These are phyloP conservation scores for Entomortierella beljakovae DNA, from an alignment of 192 early-diverging fungal genomes.

Conservation along the genomic window DNA sequence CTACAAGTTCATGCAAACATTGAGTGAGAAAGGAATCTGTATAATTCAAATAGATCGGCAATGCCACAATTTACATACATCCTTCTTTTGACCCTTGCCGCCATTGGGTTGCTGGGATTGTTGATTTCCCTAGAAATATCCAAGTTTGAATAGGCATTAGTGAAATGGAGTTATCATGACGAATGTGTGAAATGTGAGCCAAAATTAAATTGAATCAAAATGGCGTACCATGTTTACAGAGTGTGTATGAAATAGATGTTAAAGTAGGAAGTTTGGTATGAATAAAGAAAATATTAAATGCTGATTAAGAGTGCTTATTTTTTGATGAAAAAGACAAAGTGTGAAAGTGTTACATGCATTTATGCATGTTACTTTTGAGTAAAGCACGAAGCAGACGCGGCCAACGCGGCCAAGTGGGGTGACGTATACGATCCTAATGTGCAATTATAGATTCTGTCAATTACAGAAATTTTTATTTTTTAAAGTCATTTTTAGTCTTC, in stretches of 20 bases:
- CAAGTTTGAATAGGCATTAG: neutral
- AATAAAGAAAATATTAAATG: too few relatives aligned
- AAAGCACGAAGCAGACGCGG: slow-evolving; percentile 31
- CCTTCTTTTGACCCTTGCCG: slow-evolving; percentile 49
- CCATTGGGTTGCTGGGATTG: slow-evolving; percentile 46
- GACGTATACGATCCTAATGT: slow-evolving; percentile 13
- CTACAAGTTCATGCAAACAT: slow-evolving; percentile 24
- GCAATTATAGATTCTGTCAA: slow-evolving; percentile 21
- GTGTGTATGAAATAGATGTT: too few relatives aligned
- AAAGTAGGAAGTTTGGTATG: too few relatives aligned
- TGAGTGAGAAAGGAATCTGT: neutral
- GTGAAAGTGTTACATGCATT: neutral
- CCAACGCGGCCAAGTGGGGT: neutral
- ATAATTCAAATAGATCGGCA: neutral
- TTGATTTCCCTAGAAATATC: slow-evolving; percentile 46
- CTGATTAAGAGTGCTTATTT: too few relatives aligned
- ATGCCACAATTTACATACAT: slow-evolving; percentile 21
- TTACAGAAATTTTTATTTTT: neutral
- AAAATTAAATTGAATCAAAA: too few relatives aligned
- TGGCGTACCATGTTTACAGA: too few relatives aligned
- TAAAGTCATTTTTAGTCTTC: slow-evolving; percentile 20
- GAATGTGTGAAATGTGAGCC: too few relatives aligned
- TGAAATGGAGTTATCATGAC: too few relatives aligned
- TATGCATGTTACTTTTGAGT: neutral
- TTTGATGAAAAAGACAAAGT: neutral